phyloP scores from a whole-genome alignment of 2,329 filamentous ascomycete genomes.

The Colletotrichum cuscutae region DNA sequence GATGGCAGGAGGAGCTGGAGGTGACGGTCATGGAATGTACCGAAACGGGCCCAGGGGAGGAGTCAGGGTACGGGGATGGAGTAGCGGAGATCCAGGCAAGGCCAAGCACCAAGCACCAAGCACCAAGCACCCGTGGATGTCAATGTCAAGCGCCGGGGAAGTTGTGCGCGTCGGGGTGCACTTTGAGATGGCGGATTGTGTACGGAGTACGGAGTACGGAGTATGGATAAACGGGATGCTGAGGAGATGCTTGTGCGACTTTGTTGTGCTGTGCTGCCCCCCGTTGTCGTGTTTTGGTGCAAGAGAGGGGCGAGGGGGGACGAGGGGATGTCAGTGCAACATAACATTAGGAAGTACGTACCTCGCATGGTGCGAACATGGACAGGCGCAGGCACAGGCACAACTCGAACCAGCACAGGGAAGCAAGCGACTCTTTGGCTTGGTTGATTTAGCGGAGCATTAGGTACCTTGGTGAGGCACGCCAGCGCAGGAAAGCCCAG shows the following conservation, averaged over 20 bases:
- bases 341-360: background rate
- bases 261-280: slow-evolving; percentile 1
- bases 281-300: slow-evolving; percentile 3
- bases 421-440: background rate
- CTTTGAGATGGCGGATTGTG: background rate
- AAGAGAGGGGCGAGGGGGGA: background rate
- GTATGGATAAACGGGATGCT: slow-evolving; percentile 6
- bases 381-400: background rate
- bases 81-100: slow-evolving; percentile 16
- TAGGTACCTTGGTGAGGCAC: slow-evolving; percentile 6
- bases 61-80: slow-evolving; percentile 18
- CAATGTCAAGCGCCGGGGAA: slow-evolving; percentile 10
- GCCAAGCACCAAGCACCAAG: too few relatives aligned
- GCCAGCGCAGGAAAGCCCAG: slow-evolving; percentile 23
- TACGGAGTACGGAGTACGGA: background rate
- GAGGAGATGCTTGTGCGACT: slow-evolving; percentile 20
- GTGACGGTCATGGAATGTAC: slow-evolving; percentile 32
- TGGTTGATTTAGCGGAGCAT: background rate
- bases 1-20: slow-evolving; percentile 8
- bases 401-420: background rate
- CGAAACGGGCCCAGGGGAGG: slow-evolving; percentile 28
- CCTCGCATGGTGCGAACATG: too few relatives aligned
- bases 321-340: background rate
- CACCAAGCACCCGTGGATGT: slow-evolving; percentile 10
- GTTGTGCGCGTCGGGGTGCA: slow-evolving; percentile 2